phyloP scores from a whole-genome alignment of 2,329 filamentous ascomycete genomes.

The Scorias spongiosa region DNA sequence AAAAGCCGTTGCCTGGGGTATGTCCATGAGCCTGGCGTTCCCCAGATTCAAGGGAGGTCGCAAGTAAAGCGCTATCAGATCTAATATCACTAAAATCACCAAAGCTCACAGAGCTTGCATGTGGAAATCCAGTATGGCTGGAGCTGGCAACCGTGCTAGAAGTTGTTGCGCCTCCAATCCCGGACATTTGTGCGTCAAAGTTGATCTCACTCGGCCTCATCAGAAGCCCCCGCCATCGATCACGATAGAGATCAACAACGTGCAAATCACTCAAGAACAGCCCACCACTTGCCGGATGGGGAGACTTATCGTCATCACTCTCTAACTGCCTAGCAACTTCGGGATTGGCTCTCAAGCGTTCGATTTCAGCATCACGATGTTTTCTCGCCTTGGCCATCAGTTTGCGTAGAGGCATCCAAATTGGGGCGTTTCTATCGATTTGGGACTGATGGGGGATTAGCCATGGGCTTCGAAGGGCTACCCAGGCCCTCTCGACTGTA shows the following conservation, averaged over 20 bases:
- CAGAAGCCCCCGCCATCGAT: slow-evolving; percentile 20
- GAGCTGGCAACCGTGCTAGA: not conserved
- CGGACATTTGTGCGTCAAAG: not conserved
- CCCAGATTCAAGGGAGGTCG: not conserved
- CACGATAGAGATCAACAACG: slow-evolving; percentile 10
- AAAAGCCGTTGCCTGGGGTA: not conserved
- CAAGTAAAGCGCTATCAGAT: not conserved
- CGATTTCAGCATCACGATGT: slow-evolving; percentile 21
- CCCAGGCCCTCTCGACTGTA: slow-evolving; percentile 9
- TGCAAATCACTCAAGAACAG: slow-evolving; percentile 9
- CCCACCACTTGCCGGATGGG: slow-evolving; percentile 17
- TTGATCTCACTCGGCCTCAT: slow-evolving; percentile 1
- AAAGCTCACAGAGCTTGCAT: not conserved
- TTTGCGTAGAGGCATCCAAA: slow-evolving; percentile 22
- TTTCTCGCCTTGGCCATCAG: slow-evolving; percentile 17
- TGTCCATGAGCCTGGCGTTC: not conserved
- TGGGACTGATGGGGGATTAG: slow-evolving; percentile 23
- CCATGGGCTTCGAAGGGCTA: slow-evolving; percentile 22
- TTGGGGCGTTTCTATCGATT: slow-evolving; percentile 18
- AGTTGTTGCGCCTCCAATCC: not conserved
- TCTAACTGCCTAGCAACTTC: slow-evolving; percentile 11
- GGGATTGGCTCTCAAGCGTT: slow-evolving; percentile 15
- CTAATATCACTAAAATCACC: not conserved
- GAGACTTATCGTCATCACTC: slow-evolving; percentile 8
- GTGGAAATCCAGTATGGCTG: not conserved